Conservation (phyloP, 305 asterid species). For the Fraxinus dipetala region DNA sequence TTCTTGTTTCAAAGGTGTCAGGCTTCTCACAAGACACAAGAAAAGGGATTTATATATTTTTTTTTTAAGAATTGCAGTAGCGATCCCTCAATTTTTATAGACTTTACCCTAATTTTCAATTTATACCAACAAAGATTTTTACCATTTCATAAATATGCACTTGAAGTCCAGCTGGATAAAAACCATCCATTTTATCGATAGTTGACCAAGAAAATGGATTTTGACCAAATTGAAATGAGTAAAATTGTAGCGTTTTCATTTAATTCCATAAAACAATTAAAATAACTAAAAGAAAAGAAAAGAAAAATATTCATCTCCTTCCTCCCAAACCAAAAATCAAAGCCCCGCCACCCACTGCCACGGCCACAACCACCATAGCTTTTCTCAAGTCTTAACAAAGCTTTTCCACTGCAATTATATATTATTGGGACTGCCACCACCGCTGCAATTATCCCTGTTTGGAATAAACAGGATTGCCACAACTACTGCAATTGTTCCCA, state of each 20-base stretch:
- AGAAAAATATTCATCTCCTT: no score
- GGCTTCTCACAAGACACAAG: conserved; percentile 15
- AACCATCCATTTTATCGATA: not conserved
- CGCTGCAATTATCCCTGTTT: no score
- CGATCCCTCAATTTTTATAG: not conserved
- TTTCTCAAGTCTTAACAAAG: no score
- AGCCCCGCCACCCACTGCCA: no score
- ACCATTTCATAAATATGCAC: not conserved
- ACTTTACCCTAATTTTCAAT: not conserved
- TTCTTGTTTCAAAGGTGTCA: conserved; percentile 7
- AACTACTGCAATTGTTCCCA: no score
- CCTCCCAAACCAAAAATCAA: no score
- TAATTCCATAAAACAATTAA: not conserved
- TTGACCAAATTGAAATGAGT: not conserved
- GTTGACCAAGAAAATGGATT: not conserved
- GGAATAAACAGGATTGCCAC: no score
- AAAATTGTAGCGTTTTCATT: no score
- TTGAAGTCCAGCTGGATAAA: not conserved
- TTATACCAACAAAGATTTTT: not conserved
- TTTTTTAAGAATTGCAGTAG: not conserved
- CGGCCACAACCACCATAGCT: no score
- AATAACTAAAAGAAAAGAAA: no score
- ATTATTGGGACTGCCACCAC: no score
- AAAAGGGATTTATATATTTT: not conserved
- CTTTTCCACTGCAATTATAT: no score